phyloP scores from a whole-genome alignment of 106 monocot species.

The Triglochin maritima region DNA sequence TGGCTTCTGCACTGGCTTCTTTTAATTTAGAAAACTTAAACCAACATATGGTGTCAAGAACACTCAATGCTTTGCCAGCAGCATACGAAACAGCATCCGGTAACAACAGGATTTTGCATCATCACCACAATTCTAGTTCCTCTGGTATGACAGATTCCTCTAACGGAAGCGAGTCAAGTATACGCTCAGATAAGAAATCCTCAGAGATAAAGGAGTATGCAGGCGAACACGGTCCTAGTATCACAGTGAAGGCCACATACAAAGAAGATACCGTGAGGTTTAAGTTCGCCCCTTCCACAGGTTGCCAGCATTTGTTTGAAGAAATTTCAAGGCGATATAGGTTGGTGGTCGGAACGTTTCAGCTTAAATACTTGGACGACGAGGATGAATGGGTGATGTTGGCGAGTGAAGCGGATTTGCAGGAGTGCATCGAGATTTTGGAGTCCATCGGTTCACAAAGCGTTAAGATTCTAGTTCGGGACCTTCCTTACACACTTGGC shows the following conservation, averaged over 20 bases:
- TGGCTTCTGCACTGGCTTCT: background rate
- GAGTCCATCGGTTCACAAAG: conserved; percentile 28
- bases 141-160: conserved; percentile 79
- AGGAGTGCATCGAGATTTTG: conserved; percentile 62
- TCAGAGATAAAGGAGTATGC: conserved; percentile 5
- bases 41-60: conserved; percentile 5
- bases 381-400: conserved; percentile 89
- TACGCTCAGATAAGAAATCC: conserved; percentile 28
- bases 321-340: conserved; percentile 62
- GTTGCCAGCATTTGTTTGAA: conserved; percentile 40
- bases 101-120: conserved; percentile 17
- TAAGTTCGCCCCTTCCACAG: conserved; percentile 43
- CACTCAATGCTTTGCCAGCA: conserved; percentile 7
- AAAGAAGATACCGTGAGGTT: conserved; percentile 75
- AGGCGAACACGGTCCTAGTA: background rate
- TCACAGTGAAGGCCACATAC: conserved; percentile 72
- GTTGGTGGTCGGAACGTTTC: conserved; percentile 42
- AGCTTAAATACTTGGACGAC: conserved; percentile 82
- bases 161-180: conserved; percentile 59
- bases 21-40: conserved; percentile 5
- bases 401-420: conserved; percentile 43
- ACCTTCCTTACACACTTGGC: conserved; percentile 16
- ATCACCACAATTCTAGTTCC: conserved; percentile 33
- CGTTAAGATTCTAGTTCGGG: conserved; percentile 52
- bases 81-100: conserved; percentile 14